These are phyloP conservation scores for Aspergillus ibericus DNA, from an alignment of 2,329 filamentous ascomycete genomes.

Conservation along the genomic window DNA sequence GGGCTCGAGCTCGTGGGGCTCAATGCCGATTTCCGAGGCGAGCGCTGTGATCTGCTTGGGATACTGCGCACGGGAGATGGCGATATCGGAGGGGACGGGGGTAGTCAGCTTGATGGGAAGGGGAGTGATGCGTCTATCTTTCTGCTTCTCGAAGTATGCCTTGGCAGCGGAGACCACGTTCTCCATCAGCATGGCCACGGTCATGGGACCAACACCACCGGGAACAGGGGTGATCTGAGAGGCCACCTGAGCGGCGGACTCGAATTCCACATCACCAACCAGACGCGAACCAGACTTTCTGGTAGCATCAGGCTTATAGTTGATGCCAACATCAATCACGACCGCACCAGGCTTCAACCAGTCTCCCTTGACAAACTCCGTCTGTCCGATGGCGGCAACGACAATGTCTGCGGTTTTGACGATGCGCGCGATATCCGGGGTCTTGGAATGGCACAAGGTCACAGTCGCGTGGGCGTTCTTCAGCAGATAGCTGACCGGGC, in stretches of 20 bases:
- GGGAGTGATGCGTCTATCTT: slow-evolving; percentile 73
- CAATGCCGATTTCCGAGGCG: slow-evolving; percentile 83
- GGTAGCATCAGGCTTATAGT: slow-evolving; percentile 83
- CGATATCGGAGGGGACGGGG: slow-evolving; percentile 95
- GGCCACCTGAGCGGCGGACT: slow-evolving; percentile 78
- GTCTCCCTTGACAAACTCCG: slow-evolving; percentile 86
- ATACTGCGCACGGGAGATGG: slow-evolving; percentile 80
- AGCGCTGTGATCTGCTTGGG: slow-evolving; percentile 89
- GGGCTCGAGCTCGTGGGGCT: slow-evolving; percentile 84
- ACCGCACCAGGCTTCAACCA: slow-evolving; percentile 95
- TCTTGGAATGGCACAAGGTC: slow-evolving; percentile 92
- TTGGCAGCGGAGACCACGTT: slow-evolving; percentile 89
- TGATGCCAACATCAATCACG: slow-evolving; percentile 96
- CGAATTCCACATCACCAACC: slow-evolving; percentile 93
- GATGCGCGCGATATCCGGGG: slow-evolving; percentile 68
- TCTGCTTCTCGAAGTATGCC: slow-evolving; percentile 78
- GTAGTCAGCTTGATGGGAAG: slow-evolving; percentile 76
- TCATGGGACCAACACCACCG: slow-evolving; percentile 97
- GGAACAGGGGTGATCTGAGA: slow-evolving; percentile 95
- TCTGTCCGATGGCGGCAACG: slow-evolving; percentile 85
- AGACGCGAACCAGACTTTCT: slow-evolving; percentile 92
- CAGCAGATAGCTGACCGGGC: slow-evolving; percentile 91
- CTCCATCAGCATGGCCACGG: slow-evolving; percentile 94
- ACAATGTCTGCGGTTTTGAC: slow-evolving; percentile 85
- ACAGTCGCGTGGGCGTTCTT: slow-evolving; percentile 96